These are phyloP conservation scores for Kwoniella shivajii DNA, from an alignment of 1,284 basidiomycete species.

Conservation along the genomic window DNA sequence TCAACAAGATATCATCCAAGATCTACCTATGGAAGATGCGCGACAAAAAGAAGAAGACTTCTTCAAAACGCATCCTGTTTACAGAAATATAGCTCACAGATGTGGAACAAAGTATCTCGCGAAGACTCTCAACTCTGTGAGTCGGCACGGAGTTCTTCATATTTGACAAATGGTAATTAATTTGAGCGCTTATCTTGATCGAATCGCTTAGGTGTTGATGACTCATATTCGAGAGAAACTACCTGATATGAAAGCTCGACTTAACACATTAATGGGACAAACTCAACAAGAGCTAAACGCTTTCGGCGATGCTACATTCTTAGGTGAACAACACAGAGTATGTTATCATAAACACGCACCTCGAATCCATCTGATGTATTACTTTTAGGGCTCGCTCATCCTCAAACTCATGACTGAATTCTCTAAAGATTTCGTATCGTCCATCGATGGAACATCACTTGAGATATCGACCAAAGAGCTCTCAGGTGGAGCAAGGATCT, in stretches of 20 bases:
- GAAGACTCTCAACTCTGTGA: conserved; percentile 87
- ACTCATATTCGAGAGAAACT: conserved; percentile 98
- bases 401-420: conserved; percentile 99
- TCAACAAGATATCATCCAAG: conserved; percentile 94
- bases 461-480: conserved; percentile 98
- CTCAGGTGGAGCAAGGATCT: conserved; percentile 95
- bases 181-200: not conserved
- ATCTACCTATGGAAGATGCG: conserved; percentile 84
- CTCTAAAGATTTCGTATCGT: conserved; percentile 93
- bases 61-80: conserved; percentile 86
- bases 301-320: conserved; percentile 90
- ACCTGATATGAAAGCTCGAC: conserved; percentile 97
- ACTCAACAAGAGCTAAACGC: conserved; percentile 97
- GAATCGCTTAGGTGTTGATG: conserved; percentile 73
- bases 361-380: not conserved
- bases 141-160: too few relatives aligned
- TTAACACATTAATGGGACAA: conserved; percentile 98
- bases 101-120: conserved; percentile 95
- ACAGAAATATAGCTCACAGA: conserved; percentile 94
- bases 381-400: conserved; percentile 77
- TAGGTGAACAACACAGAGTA: conserved; percentile 85
- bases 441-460: conserved; percentile 96
- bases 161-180: not conserved
- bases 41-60: conserved; percentile 86
- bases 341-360: conserved; percentile 29